Base-by-base conservation (phyloP, 257 asterid genomes). In the Pogostemon cablin region DNA sequence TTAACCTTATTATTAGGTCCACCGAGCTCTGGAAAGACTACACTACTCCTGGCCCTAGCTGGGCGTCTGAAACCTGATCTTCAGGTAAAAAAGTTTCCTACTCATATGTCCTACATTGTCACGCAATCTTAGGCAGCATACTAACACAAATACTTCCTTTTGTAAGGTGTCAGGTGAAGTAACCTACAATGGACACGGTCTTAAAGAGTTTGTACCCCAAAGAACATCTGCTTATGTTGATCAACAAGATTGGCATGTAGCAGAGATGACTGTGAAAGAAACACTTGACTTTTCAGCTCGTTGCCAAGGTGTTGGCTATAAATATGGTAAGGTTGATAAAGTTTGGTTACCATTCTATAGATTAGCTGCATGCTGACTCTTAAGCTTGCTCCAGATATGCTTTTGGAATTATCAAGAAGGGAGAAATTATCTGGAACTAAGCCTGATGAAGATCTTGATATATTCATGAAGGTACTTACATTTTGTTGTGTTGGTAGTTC, bases 21-120 rank as follows among this genome's bases (percentile, higher is more conserved):
- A 43, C 98, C 98, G 55, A 86, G 98, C 88, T 93, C 98, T 70
- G 98, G 98, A 77, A 93, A 93, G 89, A 90, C 95, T 1, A 90
- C 97, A 34, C 69, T 93, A 80, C 86, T 93, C 43, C 72, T 88
- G 79, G 96, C 98, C 64, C 91, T 93, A 68, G 95, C 98, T 72
- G 98, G 98, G 71, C 95, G 86, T 70, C 85, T 93, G 60, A 85
- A 86, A 74, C 82, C 96, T 67, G 96, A 87, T 84, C 84, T 90
- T 76, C 82, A 93, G 97, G 98, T 93, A 85, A 49, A 69, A 67
- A 73, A 70, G 7, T 40, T 46, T 70, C 49, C 62, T 4, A 44
- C 34, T 53, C 37, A 53, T 25, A 25, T 37, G 67, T 6, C 46
- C 43, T 55, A 50, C 61, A 47, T 5, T 57, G 15, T 38, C 40